Evolutionary conservation across 352 stramenopile species (phyloP).

Genomic region (Globisporangium canariense): DNA sequence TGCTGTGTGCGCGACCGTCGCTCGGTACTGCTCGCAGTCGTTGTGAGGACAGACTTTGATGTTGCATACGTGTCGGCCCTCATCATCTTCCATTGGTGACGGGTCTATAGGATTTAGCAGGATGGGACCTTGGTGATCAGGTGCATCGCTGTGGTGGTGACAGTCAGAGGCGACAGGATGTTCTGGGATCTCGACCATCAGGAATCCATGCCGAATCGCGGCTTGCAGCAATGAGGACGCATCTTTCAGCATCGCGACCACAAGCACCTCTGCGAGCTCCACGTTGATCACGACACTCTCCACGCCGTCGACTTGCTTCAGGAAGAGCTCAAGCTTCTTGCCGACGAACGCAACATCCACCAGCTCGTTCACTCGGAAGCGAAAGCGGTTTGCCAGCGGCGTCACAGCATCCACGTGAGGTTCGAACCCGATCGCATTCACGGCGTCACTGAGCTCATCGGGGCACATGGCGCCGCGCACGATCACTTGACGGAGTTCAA

Average conservation of each 20-base stretch:
- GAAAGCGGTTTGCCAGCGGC: conserved; percentile 45
- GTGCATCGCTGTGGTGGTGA: background rate
- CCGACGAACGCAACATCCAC: conserved; percentile 13
- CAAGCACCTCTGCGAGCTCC: conserved; percentile 55
- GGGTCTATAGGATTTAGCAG: background rate
- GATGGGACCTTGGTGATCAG: background rate
- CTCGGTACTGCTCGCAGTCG: conserved; percentile 73
- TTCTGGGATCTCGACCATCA: conserved; percentile 53
- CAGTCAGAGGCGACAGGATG: background rate
- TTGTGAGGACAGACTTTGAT: conserved; percentile 58
- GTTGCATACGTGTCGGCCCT: conserved; percentile 52
- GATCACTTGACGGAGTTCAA: conserved; percentile 56
- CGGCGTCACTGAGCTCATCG: conserved; percentile 31
- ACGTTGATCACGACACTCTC: conserved; percentile 57
- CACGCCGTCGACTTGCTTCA: conserved; percentile 56
- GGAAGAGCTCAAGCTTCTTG: conserved; percentile 16
- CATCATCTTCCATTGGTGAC: conserved; percentile 14
- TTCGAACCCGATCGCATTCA: conserved; percentile 68
- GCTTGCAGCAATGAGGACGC: conserved; percentile 35
- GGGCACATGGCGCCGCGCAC: conserved; percentile 47
- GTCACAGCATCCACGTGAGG: conserved; percentile 32
- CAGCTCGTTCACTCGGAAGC: conserved; percentile 35
- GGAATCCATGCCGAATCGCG: conserved; percentile 33
- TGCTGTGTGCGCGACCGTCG: conserved; percentile 71
- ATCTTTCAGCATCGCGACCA: conserved; percentile 49